phyloP scores from a whole-genome alignment of 2,329 filamentous ascomycete genomes.

The Penicillium sp. region DNA sequence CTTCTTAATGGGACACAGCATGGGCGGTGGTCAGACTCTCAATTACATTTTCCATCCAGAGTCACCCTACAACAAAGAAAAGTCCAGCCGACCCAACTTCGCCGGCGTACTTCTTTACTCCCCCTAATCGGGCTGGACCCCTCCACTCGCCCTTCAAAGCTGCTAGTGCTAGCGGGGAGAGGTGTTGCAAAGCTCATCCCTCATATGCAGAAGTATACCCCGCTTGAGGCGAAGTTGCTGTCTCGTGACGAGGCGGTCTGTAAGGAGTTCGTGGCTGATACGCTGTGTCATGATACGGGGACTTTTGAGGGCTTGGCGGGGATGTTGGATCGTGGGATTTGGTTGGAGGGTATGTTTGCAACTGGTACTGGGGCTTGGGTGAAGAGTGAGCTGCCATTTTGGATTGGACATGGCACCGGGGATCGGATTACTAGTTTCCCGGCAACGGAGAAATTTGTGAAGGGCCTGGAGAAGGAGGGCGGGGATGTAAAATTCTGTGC shows the following conservation, averaged over 20 bases:
- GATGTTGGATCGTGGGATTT: slow-evolving; percentile 70
- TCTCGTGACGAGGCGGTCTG: slow-evolving; percentile 64
- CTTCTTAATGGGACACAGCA: slow-evolving; percentile 86
- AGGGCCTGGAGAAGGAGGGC: slow-evolving; percentile 62
- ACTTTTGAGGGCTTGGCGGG: slow-evolving; percentile 78
- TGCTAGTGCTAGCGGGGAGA: slow-evolving; percentile 66
- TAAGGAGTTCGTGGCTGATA: slow-evolving; percentile 62
- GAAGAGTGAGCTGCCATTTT: slow-evolving; percentile 57
- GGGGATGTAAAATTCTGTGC: slow-evolving; percentile 67
- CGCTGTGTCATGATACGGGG: slow-evolving; percentile 76
- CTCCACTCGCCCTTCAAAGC: slow-evolving; percentile 59
- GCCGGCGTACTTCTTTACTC: slow-evolving; percentile 72
- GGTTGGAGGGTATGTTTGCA: slow-evolving; percentile 53
- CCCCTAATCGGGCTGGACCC: slow-evolving; percentile 73
- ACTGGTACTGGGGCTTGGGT: slow-evolving; percentile 23
- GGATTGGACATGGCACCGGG: slow-evolving; percentile 72
- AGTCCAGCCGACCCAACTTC: slow-evolving; percentile 58
- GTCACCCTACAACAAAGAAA: slow-evolving; percentile 35
- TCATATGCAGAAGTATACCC: slow-evolving; percentile 63
- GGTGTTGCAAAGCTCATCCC: slow-evolving; percentile 69
- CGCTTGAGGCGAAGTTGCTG: slow-evolving; percentile 63
- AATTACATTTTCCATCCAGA: slow-evolving; percentile 52
- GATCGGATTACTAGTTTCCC: slow-evolving; percentile 69
- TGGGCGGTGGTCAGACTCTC: slow-evolving; percentile 80
- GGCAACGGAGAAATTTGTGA: slow-evolving; percentile 64